phyloP scores from a whole-genome alignment of 2,329 filamentous ascomycete genomes.

The Penicillium sumatraense region DNA sequence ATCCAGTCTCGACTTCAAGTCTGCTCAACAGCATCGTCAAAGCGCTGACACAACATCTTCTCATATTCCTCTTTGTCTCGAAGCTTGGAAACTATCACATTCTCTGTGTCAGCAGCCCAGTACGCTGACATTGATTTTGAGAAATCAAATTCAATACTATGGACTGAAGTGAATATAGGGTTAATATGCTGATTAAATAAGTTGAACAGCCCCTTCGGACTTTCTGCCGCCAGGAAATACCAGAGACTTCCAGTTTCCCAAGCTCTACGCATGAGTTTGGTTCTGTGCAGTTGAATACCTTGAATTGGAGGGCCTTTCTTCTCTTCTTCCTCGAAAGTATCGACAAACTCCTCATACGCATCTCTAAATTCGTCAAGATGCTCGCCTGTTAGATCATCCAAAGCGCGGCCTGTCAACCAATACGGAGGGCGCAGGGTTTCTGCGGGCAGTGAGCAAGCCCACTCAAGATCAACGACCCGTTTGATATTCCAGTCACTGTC shows the following conservation, averaged over 20 bases:
- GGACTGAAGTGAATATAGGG: slow-evolving; percentile 15
- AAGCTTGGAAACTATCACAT: slow-evolving; percentile 18
- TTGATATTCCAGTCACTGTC: slow-evolving; percentile 35
- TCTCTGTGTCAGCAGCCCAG: slow-evolving; percentile 16
- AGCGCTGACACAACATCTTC: slow-evolving; percentile 13
- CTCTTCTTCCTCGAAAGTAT: slow-evolving; percentile 27
- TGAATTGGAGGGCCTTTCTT: slow-evolving; percentile 3
- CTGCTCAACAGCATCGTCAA: slow-evolving; percentile 12
- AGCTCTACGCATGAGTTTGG: slow-evolving; percentile 26
- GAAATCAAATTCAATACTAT: slow-evolving; percentile 12
- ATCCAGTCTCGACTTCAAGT: too few species aligned
- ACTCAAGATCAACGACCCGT: slow-evolving; percentile 34
- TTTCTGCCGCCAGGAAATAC: slow-evolving; percentile 33
- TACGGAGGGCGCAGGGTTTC: slow-evolving; percentile 28
- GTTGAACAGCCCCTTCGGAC: slow-evolving; percentile 28
- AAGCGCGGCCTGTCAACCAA: slow-evolving; percentile 27
- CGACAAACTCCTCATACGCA: slow-evolving; percentile 21
- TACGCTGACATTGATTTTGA: slow-evolving; percentile 16
- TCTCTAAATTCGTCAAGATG: slow-evolving; percentile 13
- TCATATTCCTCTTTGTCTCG: slow-evolving; percentile 25
- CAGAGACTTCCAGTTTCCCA: slow-evolving; percentile 33
- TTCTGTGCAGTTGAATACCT: slow-evolving; percentile 1
- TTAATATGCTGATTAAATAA: slow-evolving; percentile 33
- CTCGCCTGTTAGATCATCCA: slow-evolving; percentile 15
- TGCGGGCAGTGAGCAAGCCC: slow-evolving; percentile 28